These are phyloP conservation scores for Cryptococcus maquisensis DNA, from an alignment of 1,284 basidiomycete genomes.

Conservation along the genomic window DNA sequence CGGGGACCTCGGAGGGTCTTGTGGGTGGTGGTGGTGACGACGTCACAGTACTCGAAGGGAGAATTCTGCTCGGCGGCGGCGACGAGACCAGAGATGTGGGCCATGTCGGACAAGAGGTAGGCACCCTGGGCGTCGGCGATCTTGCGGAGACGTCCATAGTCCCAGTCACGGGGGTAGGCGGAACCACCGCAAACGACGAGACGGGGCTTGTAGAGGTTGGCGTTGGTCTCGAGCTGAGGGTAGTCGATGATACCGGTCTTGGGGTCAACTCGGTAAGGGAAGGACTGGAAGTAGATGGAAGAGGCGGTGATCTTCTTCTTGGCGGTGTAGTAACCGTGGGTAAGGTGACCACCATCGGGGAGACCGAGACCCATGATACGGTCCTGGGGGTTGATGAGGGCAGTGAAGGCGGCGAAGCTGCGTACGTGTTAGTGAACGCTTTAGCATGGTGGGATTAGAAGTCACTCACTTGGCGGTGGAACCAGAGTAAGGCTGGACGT, in stretches of 20 bases:
- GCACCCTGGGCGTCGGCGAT: constrained; percentile 85
- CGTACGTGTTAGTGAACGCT: constrained; percentile 2
- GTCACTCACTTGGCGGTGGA: constrained; percentile 75
- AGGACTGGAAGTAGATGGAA: constrained; percentile 99
- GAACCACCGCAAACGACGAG: constrained; percentile 97
- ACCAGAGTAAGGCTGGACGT: constrained; percentile 98
- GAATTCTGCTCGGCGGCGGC: constrained; percentile 88
- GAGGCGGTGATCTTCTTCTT: constrained; percentile 99
- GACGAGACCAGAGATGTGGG: constrained; percentile 93
- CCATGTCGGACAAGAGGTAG: constrained; percentile 93
- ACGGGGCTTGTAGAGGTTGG: constrained; percentile 93
- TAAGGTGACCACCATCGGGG: constrained; percentile 96
- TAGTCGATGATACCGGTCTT: constrained; percentile 91
- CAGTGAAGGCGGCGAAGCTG: constrained; percentile 96
- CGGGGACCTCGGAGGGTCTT: constrained; percentile 98
- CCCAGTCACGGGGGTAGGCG: constrained; percentile 98
- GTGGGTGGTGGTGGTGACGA: constrained; percentile 96
- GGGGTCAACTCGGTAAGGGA: constrained; percentile 87
- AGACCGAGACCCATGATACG: constrained; percentile 99
- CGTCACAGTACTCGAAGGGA: constrained; percentile 96
- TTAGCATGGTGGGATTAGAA: neutral
- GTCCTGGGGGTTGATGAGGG: constrained; percentile 94
- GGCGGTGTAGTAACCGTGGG: constrained; percentile 97
- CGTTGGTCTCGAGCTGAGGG: constrained; percentile 73
- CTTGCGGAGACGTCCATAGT: constrained; percentile 77